Percentiles rank a stretch among this genome's conserved stretches.
phyloP scores from a whole-genome alignment of 805 yeast species.

The Saccharomycopsis sp. region DNA sequence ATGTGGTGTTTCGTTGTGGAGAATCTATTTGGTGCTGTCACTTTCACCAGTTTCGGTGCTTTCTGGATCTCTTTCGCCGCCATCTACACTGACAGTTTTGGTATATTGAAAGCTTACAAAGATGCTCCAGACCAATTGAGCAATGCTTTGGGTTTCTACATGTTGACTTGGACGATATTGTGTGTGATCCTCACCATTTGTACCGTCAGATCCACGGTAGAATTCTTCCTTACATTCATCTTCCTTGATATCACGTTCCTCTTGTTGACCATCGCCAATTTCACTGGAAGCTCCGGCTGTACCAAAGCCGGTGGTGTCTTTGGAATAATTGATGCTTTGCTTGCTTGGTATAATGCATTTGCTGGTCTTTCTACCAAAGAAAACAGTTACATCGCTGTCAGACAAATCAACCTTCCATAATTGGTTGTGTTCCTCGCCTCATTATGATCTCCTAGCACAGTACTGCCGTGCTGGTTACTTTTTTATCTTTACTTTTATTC shows the following conservation, averaged over 20 bases:
- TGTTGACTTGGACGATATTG: constrained; percentile 57
- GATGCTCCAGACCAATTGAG: constrained; percentile 31
- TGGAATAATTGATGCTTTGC: constrained; percentile 44
- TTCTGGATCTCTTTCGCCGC: constrained; percentile 65
- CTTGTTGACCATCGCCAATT: constrained; percentile 44
- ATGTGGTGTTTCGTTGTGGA: constrained; percentile 57
- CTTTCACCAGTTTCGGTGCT: constrained; percentile 54
- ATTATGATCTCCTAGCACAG: neutral
- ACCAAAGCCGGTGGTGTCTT: constrained; percentile 48
- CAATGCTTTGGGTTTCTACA: constrained; percentile 51
- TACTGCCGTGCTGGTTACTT: neutral
- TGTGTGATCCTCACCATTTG: constrained; percentile 45
- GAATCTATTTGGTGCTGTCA: constrained; percentile 61
- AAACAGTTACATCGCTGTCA: constrained; percentile 44
- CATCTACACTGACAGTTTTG: constrained; percentile 50
- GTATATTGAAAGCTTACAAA: constrained; percentile 46
- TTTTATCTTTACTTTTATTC: too few relatives aligned
- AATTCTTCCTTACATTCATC: constrained; percentile 51
- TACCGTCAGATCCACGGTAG: constrained; percentile 57
- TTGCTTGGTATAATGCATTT: constrained; percentile 54
- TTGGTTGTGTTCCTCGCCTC: neutral
- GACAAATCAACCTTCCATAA: constrained; percentile 22
- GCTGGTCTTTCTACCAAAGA: constrained; percentile 50
- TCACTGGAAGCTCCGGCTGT: constrained; percentile 34
- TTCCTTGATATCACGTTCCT: constrained; percentile 47